phyloP scores from a whole-genome alignment of 2,329 filamentous ascomycete genomes.

The Hypoxylon sp. region DNA sequence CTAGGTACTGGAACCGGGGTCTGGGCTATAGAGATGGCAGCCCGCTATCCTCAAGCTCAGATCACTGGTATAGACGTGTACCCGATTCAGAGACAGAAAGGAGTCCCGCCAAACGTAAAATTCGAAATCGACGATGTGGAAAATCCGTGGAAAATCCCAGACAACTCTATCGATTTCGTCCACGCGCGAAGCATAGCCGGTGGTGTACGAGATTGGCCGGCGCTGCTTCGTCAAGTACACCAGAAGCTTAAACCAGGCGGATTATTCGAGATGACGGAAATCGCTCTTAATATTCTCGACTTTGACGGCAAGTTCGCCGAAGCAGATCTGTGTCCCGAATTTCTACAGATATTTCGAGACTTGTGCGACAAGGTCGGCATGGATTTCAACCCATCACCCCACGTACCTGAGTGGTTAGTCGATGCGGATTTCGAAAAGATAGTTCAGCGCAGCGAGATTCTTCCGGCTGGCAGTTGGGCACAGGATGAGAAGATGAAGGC shows the following conservation, averaged over 20 bases:
- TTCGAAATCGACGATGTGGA: slow-evolving; percentile 73
- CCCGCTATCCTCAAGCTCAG: slow-evolving; percentile 57
- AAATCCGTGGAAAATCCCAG: slow-evolving; percentile 58
- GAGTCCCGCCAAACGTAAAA: slow-evolving; percentile 71
- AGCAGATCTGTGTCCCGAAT: slow-evolving; percentile 56
- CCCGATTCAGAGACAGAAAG: slow-evolving; percentile 58
- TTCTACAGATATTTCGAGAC: slow-evolving; percentile 54
- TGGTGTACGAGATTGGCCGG: slow-evolving; percentile 61
- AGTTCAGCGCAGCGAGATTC: slow-evolving; percentile 59
- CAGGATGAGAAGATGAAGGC: slow-evolving; percentile 58
- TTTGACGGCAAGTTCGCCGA: slow-evolving; percentile 56
- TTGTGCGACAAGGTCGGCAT: slow-evolving; percentile 53
- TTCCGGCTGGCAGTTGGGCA: slow-evolving; percentile 60
- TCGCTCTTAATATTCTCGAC: slow-evolving; percentile 59
- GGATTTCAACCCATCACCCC: slow-evolving; percentile 60
- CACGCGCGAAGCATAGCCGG: slow-evolving; percentile 62
- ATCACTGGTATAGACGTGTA: slow-evolving; percentile 61
- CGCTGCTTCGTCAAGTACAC: slow-evolving; percentile 57
- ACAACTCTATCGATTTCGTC: slow-evolving; percentile 58
- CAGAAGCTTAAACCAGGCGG: slow-evolving; percentile 62
- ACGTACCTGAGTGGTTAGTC: slow-evolving; percentile 55
- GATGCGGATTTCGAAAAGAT: slow-evolving; percentile 60
- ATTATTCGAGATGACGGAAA: slow-evolving; percentile 62
- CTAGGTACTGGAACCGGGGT: slow-evolving; percentile 61
- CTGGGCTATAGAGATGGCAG: slow-evolving; percentile 62